Percentiles rank a stretch among this genome's conserved stretches.
Evolutionary conservation across 129 eudicot species (phyloP).

Genomic region (Centrapalus pauciflorus): DNA sequence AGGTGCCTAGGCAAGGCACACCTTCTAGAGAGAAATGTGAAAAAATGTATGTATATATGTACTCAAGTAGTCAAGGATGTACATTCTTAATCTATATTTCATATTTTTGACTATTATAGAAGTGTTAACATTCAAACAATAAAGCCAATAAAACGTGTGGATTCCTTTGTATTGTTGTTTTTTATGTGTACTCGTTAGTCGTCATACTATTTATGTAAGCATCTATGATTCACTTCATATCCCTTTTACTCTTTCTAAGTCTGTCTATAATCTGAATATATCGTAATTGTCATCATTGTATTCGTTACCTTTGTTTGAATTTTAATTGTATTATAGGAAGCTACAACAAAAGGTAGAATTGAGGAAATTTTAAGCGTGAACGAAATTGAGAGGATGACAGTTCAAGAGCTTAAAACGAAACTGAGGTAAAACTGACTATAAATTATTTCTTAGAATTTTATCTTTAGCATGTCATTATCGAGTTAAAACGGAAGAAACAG

Average conservation of each 20-base stretch:
- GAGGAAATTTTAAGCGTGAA: slow-evolving; percentile 15
- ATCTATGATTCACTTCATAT: not conserved
- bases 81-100: too few relatives aligned
- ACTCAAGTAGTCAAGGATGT: too few relatives aligned
- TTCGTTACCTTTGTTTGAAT: not conserved
- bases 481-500: not conserved
- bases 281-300: not conserved
- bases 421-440: slow-evolving; percentile 30
- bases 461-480: slow-evolving; percentile 5
- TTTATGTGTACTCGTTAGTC: not conserved
- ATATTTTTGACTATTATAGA: too few relatives aligned
- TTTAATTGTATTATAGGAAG: slow-evolving; percentile 18
- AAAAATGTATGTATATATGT: too few relatives aligned
- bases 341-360: not conserved
- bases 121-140: too few relatives aligned
- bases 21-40: too few relatives aligned
- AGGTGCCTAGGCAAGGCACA: too few relatives aligned
- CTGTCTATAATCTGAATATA: not conserved
- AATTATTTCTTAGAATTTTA: not conserved
- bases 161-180: not conserved
- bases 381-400: slow-evolving; percentile 46
- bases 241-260: not conserved
- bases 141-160: not conserved
- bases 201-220: not conserved
- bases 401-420: slow-evolving; percentile 46